Evolutionary conservation across 495 filamentous ascomycete species (phyloP), one percentile per base, ranked within the genome.

Genomic region (Physcia stellaris): DNA sequence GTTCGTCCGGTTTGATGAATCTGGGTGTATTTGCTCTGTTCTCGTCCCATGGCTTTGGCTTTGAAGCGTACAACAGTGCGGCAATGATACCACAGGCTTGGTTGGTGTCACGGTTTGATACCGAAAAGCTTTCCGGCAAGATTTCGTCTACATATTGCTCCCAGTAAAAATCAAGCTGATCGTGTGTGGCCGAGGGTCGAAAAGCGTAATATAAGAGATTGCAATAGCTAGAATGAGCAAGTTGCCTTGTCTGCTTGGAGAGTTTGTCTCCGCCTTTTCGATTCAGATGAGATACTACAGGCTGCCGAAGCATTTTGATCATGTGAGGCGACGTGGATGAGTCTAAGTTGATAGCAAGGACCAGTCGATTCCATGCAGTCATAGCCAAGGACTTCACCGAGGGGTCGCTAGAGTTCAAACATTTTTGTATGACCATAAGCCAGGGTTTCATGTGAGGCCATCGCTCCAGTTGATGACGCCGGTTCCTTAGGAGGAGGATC

Each of bases 171-270:
- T 87, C 83, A 7, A 88, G 60, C 39, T 83, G 74, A 12, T 64
- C 57, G 12, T 60, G 51, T 13, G 66, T 58, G 5, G 74, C 65
- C 12, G 66, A 74, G 4, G 88, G 86, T 17, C 76, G 75, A 42
- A 96, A 78, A 1, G 79, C 64, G 51, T 94, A 95, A 57, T 95
- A 94, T 1, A 93, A 67, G 0, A 96, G 63, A 35, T 79, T 81
- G 49, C 78, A 80, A 39, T 88, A 75, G 26, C 79, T 81, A 2
- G 69, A 67, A 24, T 86, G 48, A 12, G 80, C 73, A 1, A 75
- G 60, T 34, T 73, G 70, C 9, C 70, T 70, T 5, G 72, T 56
- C 16, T 73, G 63, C 19, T 73, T 67, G 4, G 67, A 61, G 11
- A 67, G 61, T 40, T 72, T 78, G 9, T 69, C 69, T 3, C 56